Base-by-base conservation (phyloP, 257 asterid genomes). In the Gentiana macrophylla region DNA sequence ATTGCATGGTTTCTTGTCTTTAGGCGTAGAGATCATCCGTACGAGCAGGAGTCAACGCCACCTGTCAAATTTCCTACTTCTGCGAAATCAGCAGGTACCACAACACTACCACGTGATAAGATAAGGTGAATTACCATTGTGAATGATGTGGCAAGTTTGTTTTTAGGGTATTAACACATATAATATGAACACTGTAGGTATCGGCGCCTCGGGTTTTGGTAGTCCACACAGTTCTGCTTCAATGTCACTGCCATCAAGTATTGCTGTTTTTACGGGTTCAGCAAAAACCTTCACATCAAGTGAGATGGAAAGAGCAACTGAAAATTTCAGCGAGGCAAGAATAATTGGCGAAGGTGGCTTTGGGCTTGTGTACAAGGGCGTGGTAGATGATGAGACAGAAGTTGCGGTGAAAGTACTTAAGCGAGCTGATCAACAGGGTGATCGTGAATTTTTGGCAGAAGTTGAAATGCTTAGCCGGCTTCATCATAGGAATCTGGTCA, bases 401-500 rank as follows among this genome's bases (percentile, higher is more conserved):
- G 84, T 85, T 52, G 98, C 98, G 3, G 79, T 88, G 55, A 91
- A 91, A 72, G 51, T 92, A 50, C 94, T 88, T 70, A 91, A 91
- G 72, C 82, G 98, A 74, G 84, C 76, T 32, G 97, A 88, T 67
- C 93, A 92, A 58, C 97, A 88, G 61, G 94, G 98, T 6, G 78
- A 82, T 48, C 89, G 95, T 9, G 97, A 92, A 66, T 92, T 88
- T 78, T 67, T 92, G 72, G 94, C 99, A 10, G 97, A 92, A 79
- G 91, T 92, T 13, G 99, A 92, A 81, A 92, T 92, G 94, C 92
- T 89, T 37, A 81, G 94, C 71, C 92, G 97, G 43, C 94, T 89
- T 63, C 94, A 86, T 70, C 97, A 89, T 63, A 61, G 97, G 56
- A 89, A 89, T 76, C 79, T 89, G 81, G 97, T 89, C 65, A 85